Conservation (phyloP, 805 yeast genomes). For the Candida krabiensis region DNA sequence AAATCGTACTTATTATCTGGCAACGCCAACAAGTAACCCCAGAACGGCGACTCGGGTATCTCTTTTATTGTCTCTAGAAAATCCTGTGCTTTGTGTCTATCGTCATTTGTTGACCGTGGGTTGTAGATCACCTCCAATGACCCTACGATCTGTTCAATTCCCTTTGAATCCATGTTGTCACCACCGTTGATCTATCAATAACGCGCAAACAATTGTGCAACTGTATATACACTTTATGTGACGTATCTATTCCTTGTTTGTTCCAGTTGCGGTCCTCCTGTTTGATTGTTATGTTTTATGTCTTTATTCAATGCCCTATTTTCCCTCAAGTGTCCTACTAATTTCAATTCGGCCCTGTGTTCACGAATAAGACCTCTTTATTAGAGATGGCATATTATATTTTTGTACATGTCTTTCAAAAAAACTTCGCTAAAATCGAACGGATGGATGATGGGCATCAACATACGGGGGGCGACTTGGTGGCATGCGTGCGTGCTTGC, state of each 20-base stretch:
- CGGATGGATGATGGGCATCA: too few species aligned
- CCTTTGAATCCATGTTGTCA: slow-evolving; percentile 58
- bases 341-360: too few species aligned
- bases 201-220: neutral
- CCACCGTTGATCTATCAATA: neutral
- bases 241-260: neutral
- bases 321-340: too few species aligned
- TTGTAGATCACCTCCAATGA: slow-evolving; percentile 78
- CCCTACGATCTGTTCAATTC: slow-evolving; percentile 68
- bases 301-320: too few species aligned
- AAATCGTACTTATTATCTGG: slow-evolving; percentile 59
- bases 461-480: too few species aligned
- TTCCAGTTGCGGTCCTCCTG: too few species aligned
- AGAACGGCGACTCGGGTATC: slow-evolving; percentile 81
- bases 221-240: neutral
- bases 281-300: too few species aligned
- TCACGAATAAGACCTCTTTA: too few species aligned
- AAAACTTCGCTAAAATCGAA: too few species aligned
- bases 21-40: slow-evolving; percentile 86
- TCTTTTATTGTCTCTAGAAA: slow-evolving; percentile 76
- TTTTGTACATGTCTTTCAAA: too few species aligned
- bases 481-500: too few species aligned
- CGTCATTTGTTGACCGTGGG: slow-evolving; percentile 58
- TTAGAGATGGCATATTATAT: too few species aligned
- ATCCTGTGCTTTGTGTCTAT: slow-evolving; percentile 53